These are phyloP conservation scores for Carpinus fangiana DNA, from an alignment of 306 rosid genomes.

Conservation along the genomic window DNA sequence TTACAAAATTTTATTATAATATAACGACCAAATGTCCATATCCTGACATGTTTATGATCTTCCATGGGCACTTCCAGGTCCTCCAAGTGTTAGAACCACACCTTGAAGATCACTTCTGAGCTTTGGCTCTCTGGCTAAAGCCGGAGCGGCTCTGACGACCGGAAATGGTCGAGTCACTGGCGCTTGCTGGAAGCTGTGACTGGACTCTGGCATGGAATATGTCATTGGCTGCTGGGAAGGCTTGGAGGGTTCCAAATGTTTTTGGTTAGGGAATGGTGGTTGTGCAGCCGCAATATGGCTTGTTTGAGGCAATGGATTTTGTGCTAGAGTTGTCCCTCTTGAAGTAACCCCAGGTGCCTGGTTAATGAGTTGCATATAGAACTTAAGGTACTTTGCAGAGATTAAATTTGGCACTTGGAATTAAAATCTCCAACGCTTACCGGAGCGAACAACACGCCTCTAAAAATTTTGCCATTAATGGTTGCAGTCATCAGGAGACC, in stretches of 20 bases:
- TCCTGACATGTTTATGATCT: constrained; percentile 23
- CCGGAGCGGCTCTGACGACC: constrained; percentile 34
- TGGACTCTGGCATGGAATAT: constrained; percentile 25
- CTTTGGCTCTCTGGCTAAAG: constrained; percentile 50
- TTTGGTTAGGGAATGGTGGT: constrained; percentile 38
- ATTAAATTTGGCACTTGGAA: background rate
- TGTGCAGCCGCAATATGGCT: constrained; percentile 31
- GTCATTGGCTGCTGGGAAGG: constrained; percentile 35
- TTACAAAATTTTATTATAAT: constrained; percentile 29
- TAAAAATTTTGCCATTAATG: constrained; percentile 65
- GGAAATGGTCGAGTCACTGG: constrained; percentile 40
- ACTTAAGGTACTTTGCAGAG: background rate
- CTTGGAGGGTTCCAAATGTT: constrained; percentile 30
- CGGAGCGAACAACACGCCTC: constrained; percentile 89
- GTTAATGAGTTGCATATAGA: constrained; percentile 16
- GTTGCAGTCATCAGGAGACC: constrained; percentile 82
- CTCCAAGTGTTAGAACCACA: constrained; percentile 80
- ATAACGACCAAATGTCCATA: background rate
- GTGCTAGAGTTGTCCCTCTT: constrained; percentile 38
- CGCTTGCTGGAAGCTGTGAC: constrained; percentile 41
- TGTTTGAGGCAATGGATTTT: constrained; percentile 30
- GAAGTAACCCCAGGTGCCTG: constrained; percentile 58
- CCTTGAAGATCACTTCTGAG: constrained; percentile 79
- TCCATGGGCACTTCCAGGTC: constrained; percentile 60
- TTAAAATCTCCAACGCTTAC: constrained; percentile 46